Evolutionary conservation across 768 basidiomycete species (phyloP).

Genomic region (Leucocoprinus sp.): DNA sequence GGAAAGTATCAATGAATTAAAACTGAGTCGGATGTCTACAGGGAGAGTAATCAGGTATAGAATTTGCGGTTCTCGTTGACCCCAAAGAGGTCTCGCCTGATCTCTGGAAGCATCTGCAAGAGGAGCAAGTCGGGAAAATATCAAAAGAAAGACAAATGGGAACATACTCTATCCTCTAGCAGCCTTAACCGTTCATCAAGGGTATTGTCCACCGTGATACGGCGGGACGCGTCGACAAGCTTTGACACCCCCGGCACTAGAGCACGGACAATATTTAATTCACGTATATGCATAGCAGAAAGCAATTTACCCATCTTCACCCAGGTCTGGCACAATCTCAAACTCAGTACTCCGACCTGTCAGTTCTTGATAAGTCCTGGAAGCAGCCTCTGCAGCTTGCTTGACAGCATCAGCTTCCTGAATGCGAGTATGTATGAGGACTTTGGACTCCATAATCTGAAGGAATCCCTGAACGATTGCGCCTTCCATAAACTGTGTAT

Average conservation of each 20-base stretch:
- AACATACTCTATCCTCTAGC: constrained; percentile 83
- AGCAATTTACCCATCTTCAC: constrained; percentile 54
- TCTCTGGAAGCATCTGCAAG: constrained; percentile 88
- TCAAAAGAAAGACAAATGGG: constrained; percentile 6
- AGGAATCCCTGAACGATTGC: constrained; percentile 82
- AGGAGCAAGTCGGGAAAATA: neutral
- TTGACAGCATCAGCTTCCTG: constrained; percentile 56
- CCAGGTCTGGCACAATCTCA: constrained; percentile 52
- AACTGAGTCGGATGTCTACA: neutral
- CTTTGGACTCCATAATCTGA: constrained; percentile 67
- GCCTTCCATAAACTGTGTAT: constrained; percentile 76
- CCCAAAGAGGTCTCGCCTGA: constrained; percentile 84
- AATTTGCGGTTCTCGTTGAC: constrained; percentile 89
- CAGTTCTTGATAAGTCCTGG: constrained; percentile 62
- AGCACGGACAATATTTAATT: neutral
- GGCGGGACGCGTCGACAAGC: constrained; percentile 58
- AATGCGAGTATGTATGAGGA: constrained; percentile 58
- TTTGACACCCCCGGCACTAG: constrained; percentile 82
- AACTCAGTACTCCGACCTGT: constrained; percentile 60
- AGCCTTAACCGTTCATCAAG: constrained; percentile 85
- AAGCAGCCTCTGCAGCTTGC: constrained; percentile 59
- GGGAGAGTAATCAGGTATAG: constrained; percentile 44
- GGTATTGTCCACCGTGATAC: constrained; percentile 91
- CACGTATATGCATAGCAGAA: neutral
- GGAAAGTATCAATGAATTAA: constrained; percentile 1